Evolutionary conservation across 176 grass and related monocot genomes (phyloP).

Genomic region (Musa beccarii): DNA sequence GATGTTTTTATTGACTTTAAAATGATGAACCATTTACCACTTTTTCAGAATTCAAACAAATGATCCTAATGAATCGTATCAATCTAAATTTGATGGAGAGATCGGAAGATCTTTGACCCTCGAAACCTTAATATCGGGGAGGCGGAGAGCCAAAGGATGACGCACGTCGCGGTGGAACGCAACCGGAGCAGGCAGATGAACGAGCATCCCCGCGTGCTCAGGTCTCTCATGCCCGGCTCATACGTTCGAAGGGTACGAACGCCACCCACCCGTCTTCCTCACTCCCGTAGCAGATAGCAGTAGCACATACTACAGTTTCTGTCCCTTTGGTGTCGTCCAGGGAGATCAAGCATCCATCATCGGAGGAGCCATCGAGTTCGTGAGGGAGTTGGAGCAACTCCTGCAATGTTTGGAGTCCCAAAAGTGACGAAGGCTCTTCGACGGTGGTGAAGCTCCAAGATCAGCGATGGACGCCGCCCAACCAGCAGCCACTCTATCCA

Average conservation of each 20-base stretch:
- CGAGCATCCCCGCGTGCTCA: constrained; percentile 5
- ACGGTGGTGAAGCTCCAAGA: constrained; percentile 35
- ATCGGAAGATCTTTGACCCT: too few species aligned
- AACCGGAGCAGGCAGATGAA: constrained; percentile 15
- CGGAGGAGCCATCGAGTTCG: constrained; percentile 90
- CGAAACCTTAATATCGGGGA: not conserved
- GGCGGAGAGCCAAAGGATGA: constrained; percentile 12
- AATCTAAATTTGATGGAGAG: too few species aligned
- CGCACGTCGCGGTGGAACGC: constrained; percentile 13
- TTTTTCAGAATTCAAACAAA: too few species aligned
- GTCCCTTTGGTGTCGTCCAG: constrained; percentile 20
- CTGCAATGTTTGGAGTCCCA: constrained; percentile 92
- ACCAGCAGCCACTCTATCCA: constrained; percentile 25
- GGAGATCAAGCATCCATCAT: constrained; percentile 94
- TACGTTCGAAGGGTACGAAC: constrained; percentile 1
- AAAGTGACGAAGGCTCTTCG: constrained; percentile 56
- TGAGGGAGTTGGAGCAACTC: constrained; percentile 83
- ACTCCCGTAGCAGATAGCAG: too few species aligned
- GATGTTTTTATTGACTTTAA: too few species aligned
- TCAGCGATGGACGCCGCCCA: constrained; percentile 31
- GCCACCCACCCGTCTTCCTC: not conserved
- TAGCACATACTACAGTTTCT: not conserved
- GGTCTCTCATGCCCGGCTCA: constrained; percentile 4
- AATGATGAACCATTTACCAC: too few species aligned
- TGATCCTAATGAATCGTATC: too few species aligned